Evolutionary conservation across 2,329 filamentous ascomycete genomes (phyloP), one percentile per base, ranked within the genome.

Genomic region (Colletotrichum sublineola): DNA sequence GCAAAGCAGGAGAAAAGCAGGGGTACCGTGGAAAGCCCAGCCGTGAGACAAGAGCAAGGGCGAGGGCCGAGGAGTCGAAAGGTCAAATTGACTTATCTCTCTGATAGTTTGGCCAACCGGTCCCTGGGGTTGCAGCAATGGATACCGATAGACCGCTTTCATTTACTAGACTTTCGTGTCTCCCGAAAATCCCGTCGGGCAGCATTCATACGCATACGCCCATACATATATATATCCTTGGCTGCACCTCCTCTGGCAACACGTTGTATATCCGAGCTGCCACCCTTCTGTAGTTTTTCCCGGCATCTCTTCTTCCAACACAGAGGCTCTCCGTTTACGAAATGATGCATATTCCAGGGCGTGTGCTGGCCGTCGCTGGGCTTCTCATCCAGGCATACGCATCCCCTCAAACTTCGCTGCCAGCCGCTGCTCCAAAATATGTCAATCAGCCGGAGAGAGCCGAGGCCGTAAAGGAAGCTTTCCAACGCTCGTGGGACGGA

Each of bases 401-500:
- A 6, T 36, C 24, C 8, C 66, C 70, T n/a, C 66, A 72, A 15
- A 14, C 8, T n/a, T n/a, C 44, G 57, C 42, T 55, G 9, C 20
- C 36, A 7, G 64, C 33, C n/a, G 44, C 53, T 33, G 44, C 65
- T 24, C 61, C 67, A 24, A 48, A 58, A 2, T 73, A 73, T 62
- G 73, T 76, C 31, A 75, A 82, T 5, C 80, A 86, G 69, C 77
- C 79, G 0, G 79, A 79, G 14, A 83, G 89, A 75, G 87, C 90
- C 15, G 84, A 85, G 61, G 89, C 89, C 1, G 89, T 95, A 65
- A 92, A 90, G 78, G 87, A 90, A 67, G 90, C 91, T 0, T 96
- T 95, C 77, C 85, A 88, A 69, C 87, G 87, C 76, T 91, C 92
- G 2, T 95, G 93, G 92, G 82, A 90, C 71, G 92, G 91, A 2